These are phyloP conservation scores for Gynandropsis gynandra DNA, from an alignment of 345 rosid genomes.

Conservation along the genomic window DNA sequence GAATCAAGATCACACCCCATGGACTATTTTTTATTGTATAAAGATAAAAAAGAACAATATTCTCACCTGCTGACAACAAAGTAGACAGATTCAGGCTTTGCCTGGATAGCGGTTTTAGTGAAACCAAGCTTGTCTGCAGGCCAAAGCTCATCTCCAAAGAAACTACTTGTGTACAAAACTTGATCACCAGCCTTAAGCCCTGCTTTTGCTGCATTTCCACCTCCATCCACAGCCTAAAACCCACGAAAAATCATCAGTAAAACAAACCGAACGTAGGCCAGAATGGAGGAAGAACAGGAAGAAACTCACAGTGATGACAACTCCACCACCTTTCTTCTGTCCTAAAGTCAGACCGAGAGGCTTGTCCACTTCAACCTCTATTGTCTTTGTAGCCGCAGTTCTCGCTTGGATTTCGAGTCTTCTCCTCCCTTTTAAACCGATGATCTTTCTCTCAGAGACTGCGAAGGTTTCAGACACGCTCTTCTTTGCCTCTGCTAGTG, in stretches of 20 bases:
- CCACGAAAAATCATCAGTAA: not conserved
- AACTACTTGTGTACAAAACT: conserved; percentile 92
- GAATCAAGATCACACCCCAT: too few species aligned
- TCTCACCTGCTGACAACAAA: conserved; percentile 86
- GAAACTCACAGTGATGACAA: conserved; percentile 69
- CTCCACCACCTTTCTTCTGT: conserved; percentile 86
- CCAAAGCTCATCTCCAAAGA: conserved; percentile 99
- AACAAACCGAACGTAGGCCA: not conserved
- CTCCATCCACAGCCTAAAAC: conserved; percentile 74
- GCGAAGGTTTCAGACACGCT: conserved; percentile 16
- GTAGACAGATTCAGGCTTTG: conserved; percentile 91
- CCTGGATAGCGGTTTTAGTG: conserved; percentile 96
- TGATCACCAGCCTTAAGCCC: conserved; percentile 92
- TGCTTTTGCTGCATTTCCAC: conserved; percentile 92
- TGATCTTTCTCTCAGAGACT: conserved; percentile 24
- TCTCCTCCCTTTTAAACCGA: conserved; percentile 9
- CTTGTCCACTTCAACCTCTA: conserved; percentile 96
- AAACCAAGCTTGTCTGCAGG: conserved; percentile 97
- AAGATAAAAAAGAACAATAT: not conserved
- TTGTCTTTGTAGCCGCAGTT: conserved; percentile 63
- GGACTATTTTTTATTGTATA: not conserved
- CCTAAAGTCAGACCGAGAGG: conserved; percentile 90
- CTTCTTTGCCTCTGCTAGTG: conserved; percentile 53
- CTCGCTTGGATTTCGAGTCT: conserved; percentile 53
- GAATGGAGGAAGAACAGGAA: not conserved